A percentile compares a stretch with the other conserved stretches of the same genome.
Evolutionary conservation across 345 rosid genomes (phyloP).

Genomic region (Gossypium sturtianum): DNA sequence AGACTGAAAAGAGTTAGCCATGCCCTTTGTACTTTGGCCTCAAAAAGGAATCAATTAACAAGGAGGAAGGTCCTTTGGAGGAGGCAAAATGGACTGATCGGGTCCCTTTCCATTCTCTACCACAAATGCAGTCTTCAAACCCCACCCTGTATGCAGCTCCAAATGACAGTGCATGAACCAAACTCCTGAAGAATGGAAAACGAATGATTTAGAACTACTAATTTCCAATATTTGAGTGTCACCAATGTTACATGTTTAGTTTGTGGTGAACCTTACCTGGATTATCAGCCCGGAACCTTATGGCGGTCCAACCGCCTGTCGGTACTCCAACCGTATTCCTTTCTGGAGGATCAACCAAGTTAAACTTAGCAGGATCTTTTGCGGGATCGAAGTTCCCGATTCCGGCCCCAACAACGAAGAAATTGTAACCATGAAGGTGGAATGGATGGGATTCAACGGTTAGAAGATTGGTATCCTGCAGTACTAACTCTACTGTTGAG

Average conservation of each 20-base stretch:
- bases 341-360: slow-evolving; percentile 71
- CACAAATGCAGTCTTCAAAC: slow-evolving; percentile 49
- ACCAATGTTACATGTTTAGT: no score
- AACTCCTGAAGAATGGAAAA: no score
- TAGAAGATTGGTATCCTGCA: slow-evolving; percentile 57
- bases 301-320: slow-evolving; percentile 69
- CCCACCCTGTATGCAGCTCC: no score
- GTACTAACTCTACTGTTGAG: slow-evolving; percentile 41
- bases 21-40: neutral
- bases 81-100: slow-evolving; percentile 36
- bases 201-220: no score
- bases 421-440: slow-evolving; percentile 67
- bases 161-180: no score
- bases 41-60: slow-evolving; percentile 19
- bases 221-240: no score
- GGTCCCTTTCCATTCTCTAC: slow-evolving; percentile 38
- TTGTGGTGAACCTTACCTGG: no score
- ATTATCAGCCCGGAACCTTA: no score
- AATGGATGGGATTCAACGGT: slow-evolving; percentile 63
- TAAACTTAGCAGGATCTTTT: slow-evolving; percentile 36
- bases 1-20: neutral
- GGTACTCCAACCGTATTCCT: slow-evolving; percentile 77
- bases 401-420: slow-evolving; percentile 56
- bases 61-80: slow-evolving; percentile 46
- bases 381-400: slow-evolving; percentile 50